A percentile compares a stretch with the other conserved stretches of the same genome.
These are phyloP conservation scores for Heliamphora exappendiculata DNA, from an alignment of 148 eudicot species.

Conservation along the genomic window DNA sequence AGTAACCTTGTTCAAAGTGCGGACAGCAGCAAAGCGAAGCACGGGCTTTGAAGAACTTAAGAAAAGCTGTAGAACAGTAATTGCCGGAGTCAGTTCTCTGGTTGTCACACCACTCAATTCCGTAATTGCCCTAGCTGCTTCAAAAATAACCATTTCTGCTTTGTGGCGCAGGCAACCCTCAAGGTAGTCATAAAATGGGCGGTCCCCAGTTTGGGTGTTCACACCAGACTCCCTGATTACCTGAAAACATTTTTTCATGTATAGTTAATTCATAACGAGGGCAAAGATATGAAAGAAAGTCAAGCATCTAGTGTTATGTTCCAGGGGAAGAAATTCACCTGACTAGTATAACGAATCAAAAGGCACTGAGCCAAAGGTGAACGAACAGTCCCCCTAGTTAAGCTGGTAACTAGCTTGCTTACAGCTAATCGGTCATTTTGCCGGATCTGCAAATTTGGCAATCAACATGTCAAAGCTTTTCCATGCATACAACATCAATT, in stretches of 20 bases:
- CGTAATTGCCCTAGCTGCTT: constrained; percentile 96
- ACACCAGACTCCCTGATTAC: constrained; percentile 77
- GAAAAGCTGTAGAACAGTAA: constrained; percentile 90
- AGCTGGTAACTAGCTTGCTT: constrained; percentile 88
- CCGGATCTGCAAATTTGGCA: constrained; percentile 57
- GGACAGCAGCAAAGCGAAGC: constrained; percentile 94
- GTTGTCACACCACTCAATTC: constrained; percentile 83
- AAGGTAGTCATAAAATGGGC: constrained; percentile 91
- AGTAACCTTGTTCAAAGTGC: constrained; percentile 89
- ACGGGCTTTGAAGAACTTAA: constrained; percentile 97
- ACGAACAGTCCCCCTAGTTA: constrained; percentile 86
- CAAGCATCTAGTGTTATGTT: background rate
- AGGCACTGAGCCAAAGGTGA: constrained; percentile 98
- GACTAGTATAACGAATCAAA: constrained; percentile 86
- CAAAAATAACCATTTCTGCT: constrained; percentile 99
- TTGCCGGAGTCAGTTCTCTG: constrained; percentile 92
- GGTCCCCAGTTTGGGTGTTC: constrained; percentile 74
- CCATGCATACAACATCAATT: background rate
- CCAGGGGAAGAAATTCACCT: constrained; percentile 37
- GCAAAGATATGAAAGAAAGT: constrained; percentile 4
- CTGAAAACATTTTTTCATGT: constrained; percentile 27
- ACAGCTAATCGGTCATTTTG: constrained; percentile 98
- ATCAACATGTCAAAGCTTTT: background rate
- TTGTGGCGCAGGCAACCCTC: constrained; percentile 96
- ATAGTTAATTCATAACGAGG: background rate